Evolutionary conservation across 129 eudicot species (phyloP).

Genomic region (Silybum marianum): DNA sequence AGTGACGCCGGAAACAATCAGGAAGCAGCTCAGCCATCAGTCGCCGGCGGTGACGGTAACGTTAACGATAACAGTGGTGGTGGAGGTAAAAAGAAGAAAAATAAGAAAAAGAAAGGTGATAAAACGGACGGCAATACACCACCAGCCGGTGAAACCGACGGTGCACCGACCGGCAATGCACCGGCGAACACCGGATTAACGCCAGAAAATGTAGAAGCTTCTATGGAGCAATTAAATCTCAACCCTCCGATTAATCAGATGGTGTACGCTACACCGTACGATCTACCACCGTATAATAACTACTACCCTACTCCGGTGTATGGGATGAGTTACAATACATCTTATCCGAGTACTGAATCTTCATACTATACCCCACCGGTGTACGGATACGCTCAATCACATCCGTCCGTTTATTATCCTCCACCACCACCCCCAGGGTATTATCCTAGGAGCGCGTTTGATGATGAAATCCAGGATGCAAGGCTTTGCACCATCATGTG

Average conservation of each 20-base stretch:
- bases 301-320: conserved; percentile 51
- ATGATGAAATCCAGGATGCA: conserved; percentile 33
- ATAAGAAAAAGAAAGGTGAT: conserved; percentile 50
- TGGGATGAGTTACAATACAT: conserved; percentile 66
- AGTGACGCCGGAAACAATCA: conserved; percentile 22
- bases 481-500: conserved; percentile 60
- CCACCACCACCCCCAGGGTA: conserved; percentile 42
- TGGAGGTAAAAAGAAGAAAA: conserved; percentile 56
- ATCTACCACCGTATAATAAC: conserved; percentile 36
- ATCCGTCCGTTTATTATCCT: conserved; percentile 37
- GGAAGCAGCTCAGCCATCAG: conserved; percentile 28
- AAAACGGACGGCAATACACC: conserved; percentile 33
- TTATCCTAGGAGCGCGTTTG: conserved; percentile 35
- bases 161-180: conserved; percentile 2
- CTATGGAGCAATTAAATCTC: conserved; percentile 28
- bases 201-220: conserved; percentile 14
- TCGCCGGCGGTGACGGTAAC: conserved; percentile 26
- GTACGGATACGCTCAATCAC: conserved; percentile 43
- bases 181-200: conserved; percentile 22
- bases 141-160: conserved; percentile 22
- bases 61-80: conserved; percentile 11
- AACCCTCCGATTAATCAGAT: conserved; percentile 42
- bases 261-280: conserved; percentile 32
- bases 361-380: conserved; percentile 48
- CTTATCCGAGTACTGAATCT: conserved; percentile 44